Base-by-base conservation (phyloP, 2,329 filamentous ascomycete genomes). In the Paraconiothyrium sp. region DNA sequence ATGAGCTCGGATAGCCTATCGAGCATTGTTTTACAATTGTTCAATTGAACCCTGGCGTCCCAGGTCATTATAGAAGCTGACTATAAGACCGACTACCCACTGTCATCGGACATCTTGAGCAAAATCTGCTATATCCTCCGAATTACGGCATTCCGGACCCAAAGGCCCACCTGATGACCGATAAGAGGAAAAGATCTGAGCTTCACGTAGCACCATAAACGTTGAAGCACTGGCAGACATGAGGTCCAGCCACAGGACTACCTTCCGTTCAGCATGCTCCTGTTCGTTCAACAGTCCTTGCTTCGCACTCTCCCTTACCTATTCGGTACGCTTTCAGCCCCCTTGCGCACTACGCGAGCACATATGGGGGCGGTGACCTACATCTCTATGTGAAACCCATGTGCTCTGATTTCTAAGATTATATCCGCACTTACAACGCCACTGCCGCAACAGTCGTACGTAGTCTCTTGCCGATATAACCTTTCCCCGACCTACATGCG, bases 391-490 rank as follows among this genome's bases (percentile, higher is more conserved):
- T 37, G 43, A 56, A 47, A 56, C 54, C 47, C 41, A 37, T 24
- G n/a, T 13, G 32, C 32, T 20, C 34, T 56, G 14, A 32, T 39
- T 43, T 32, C 43, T 56, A 48, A 47, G 24, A 47, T 48, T 56
- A 16, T 13, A 37, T 27, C 43, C n/a, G 43, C 41, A 48, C 27
- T 24, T 27, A 47, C 54, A 37, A 27, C n/a, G 54, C 30, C 32
- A 56, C 54, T 27, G 30, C 43, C 41, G 20, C 30, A 4, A 24
- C 32, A 22, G 16, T 14, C 37, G 27, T 48, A 27, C 20, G 44
- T 22, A 22, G 27, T 35, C 5, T 50, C 14, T 35, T 37, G 16
- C 13, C n/a, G 30, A 10, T 20, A 20, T 9, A 22, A 34, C 2
- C 4, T 47, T 27, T 44, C 13, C 9, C 13, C 30, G 24, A 24